Percentiles rank a stretch among this genome's conserved stretches.
These are phyloP conservation scores for Cryphonectria parasitica DNA, from an alignment of 2,329 filamentous ascomycete genomes.

Conservation along the genomic window DNA sequence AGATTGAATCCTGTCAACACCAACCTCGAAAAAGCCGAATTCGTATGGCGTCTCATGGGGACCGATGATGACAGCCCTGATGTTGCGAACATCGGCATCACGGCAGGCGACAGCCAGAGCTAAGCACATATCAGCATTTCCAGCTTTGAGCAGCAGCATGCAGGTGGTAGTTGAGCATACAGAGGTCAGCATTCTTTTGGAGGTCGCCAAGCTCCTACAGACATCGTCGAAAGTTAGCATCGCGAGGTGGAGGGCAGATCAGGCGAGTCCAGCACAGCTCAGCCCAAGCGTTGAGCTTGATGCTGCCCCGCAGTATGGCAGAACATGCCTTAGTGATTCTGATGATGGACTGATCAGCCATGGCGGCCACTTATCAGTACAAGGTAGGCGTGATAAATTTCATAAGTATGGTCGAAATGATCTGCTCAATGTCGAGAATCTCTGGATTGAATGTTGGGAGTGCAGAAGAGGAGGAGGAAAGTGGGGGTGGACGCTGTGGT, in stretches of 20 bases:
- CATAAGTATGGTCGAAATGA: slow-evolving; percentile 21
- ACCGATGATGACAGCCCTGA: slow-evolving; percentile 86
- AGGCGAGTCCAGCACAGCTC: slow-evolving; percentile 1
- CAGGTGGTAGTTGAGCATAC: slow-evolving; percentile 58
- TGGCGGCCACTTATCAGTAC: slow-evolving; percentile 42
- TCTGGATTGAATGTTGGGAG: neutral
- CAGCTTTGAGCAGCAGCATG: neutral
- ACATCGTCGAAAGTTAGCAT: slow-evolving; percentile 16
- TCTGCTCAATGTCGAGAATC: neutral
- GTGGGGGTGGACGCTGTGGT: slow-evolving; percentile 10
- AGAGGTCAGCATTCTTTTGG: slow-evolving; percentile 81
- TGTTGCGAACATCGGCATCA: slow-evolving; percentile 85
- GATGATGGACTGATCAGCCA: slow-evolving; percentile 86
- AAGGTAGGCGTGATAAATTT: slow-evolving; percentile 8
- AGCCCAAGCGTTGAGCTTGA: slow-evolving; percentile 26
- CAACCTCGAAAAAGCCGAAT: slow-evolving; percentile 94
- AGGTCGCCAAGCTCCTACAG: slow-evolving; percentile 82
- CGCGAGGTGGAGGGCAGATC: slow-evolving; percentile 15
- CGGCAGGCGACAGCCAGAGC: slow-evolving; percentile 86
- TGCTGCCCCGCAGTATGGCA: slow-evolving; percentile 25
- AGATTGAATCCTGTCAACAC: slow-evolving; percentile 31
- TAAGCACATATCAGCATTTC: slow-evolving; percentile 41
- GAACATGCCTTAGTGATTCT: slow-evolving; percentile 77
- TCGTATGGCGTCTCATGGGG: slow-evolving; percentile 95
- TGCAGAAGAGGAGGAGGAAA: slow-evolving; percentile 1